These are phyloP conservation scores for Colletotrichum cordylinicola DNA, from an alignment of 2,329 filamentous ascomycete species.

Conservation along the genomic window DNA sequence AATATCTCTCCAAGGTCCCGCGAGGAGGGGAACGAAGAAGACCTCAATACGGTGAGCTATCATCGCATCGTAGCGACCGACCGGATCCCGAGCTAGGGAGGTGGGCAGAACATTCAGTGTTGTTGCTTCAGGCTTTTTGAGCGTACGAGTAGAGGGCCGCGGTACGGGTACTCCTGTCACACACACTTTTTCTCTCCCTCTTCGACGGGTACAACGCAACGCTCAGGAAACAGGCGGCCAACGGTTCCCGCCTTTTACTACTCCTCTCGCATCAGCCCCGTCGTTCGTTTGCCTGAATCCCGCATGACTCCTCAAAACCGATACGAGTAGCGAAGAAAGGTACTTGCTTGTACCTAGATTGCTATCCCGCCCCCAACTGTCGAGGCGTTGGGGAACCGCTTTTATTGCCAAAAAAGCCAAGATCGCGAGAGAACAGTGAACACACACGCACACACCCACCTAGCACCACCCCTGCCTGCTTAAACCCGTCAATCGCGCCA, in stretches of 20 bases:
- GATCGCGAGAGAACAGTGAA: background rate
- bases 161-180: background rate
- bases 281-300: background rate
- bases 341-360: background rate
- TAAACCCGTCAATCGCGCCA: constrained; percentile 1
- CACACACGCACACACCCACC: background rate
- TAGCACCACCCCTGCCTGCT: background rate
- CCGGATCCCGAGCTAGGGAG: background rate
- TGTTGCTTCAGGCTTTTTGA: background rate
- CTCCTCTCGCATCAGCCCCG: constrained; percentile 3
- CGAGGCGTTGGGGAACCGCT: background rate
- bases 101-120: background rate
- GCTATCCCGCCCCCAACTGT: background rate
- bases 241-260: background rate
- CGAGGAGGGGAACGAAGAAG: background rate
- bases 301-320: background rate
- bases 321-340: background rate
- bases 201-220: background rate
- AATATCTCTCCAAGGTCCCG: background rate
- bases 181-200: background rate
- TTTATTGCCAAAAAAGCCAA: background rate
- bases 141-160: background rate
- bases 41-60: background rate
- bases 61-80: background rate
- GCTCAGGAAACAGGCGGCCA: background rate